Evolutionary conservation across 495 filamentous ascomycete species (phyloP), one percentile per base, ranked within the genome.

Genomic region (Poronia punctata): DNA sequence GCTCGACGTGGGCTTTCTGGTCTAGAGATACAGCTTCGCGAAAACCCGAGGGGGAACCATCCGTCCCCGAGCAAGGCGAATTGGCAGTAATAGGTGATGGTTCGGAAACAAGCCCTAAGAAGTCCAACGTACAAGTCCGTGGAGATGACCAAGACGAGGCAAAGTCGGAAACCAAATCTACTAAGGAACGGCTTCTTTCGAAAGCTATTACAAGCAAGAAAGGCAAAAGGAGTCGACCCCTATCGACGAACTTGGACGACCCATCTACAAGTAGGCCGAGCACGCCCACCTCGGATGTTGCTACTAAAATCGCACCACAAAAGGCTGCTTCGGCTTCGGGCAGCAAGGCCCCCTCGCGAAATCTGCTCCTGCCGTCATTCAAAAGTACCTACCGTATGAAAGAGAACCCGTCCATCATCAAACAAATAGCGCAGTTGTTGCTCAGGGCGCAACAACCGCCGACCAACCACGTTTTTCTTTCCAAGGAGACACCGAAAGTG

Each of bases 1-100:
- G 81, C 14, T 84, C 84, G 5, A 84, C 80, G 1, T 93, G 86
- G 86, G 86, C 82, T 1, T 93, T 93, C 47, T 93, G 84, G 84
- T 86, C 83, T 5, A 78, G 74, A 39, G 84, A 86, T 12, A 60
- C 71, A 14, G 51, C 75, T 7, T 47, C 57, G 15, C 65, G 53
- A 37, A 38, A 68, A 2, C 55, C 53, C 17, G 62, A 70, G 24
- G 60, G 54, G 27, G 17, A 46, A 3, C 25, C 31, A 0, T 10
- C 40, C 21, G 27, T 43, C 5, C 53, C 64, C 7, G 73, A 83
- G 49, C 54, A 74, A 20, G 82, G 82, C 3, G 79, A 90, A 54
- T 61, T 87, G 9, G 78, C 82, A 8, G 70, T 86, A n/a, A 75
- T 74, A 15, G 78, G 80, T 10, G 78, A 82, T 23, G 67, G 72